Base-by-base conservation (phyloP, 192 early-diverging fungal species). In the Coemansia sp. region DNA sequence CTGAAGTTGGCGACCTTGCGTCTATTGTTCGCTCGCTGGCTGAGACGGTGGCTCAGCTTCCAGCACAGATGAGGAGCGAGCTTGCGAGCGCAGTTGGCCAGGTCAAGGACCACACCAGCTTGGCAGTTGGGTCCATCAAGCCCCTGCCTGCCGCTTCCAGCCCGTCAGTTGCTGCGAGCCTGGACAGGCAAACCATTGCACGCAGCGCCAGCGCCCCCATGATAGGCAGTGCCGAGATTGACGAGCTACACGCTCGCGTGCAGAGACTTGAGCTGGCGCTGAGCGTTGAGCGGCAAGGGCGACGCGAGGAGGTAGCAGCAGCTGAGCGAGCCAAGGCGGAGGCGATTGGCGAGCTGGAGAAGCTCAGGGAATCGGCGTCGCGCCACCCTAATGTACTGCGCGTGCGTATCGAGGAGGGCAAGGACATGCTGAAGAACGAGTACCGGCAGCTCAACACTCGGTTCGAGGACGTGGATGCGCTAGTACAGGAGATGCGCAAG, bases 401-500 rank as follows among this genome's bases (percentile, higher is more conserved):
- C 7, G 50, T 67, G 65, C 83, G 85, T 42, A 88, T 86, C n/a
- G 88, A 89, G 64, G 68, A 80, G 38, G 85, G 84, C 38, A 87
- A 85, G 53, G 48, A 51, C 21, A 55, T 68, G 60, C 76, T 89
- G 7, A 76, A 83, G 40, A 69, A 58, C 26, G 59, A 67, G 13
- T 84, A 86, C 57, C 78, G 86, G 1, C 62, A 60, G 34, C 73
- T 85, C 21, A 86, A 83, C n/a, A 48, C 70, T 21, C 69, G 77
- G 40, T 82, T 90, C 16, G 90, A 90, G 63, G 85, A 87, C n/a
- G 69, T 89, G 9, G 85, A 91, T 62, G 80, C 86, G 51, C 67
- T 88, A 45, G 82, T 91, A 11, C 89, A 91, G 59, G 85, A 88
- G 40, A 82, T 93, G 66, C 91, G 91, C 66, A 50, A 89, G 56